These are phyloP conservation scores for Pelargonium exstipulatum DNA, from an alignment of 441 rosid species.

Conservation along the genomic window DNA sequence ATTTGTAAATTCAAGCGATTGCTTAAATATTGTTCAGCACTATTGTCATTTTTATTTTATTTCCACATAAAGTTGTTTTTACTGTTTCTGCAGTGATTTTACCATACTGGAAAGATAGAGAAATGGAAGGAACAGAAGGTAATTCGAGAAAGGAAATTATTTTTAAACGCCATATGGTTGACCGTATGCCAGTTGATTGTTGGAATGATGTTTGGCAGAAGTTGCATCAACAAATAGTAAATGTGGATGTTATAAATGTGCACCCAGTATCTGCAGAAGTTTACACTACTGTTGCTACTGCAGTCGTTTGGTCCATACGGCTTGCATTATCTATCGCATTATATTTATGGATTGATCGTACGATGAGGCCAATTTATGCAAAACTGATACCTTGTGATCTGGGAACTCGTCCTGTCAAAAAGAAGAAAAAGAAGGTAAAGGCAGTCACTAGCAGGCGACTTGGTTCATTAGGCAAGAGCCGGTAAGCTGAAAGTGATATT, in stretches of 20 bases:
- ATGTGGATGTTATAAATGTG: slow-evolving; percentile 72
- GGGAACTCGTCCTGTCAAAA: slow-evolving; percentile 56
- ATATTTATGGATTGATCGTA: slow-evolving; percentile 74
- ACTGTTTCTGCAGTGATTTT: slow-evolving; percentile 56
- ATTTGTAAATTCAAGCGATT: not conserved
- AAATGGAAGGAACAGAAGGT: slow-evolving; percentile 34
- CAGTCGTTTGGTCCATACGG: slow-evolving; percentile 88
- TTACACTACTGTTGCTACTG: slow-evolving; percentile 77
- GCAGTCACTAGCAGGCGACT: slow-evolving; percentile 68
- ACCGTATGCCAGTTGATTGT: slow-evolving; percentile 89
- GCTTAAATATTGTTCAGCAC: not conserved
- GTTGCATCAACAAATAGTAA: slow-evolving; percentile 82
- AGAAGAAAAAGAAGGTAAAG: slow-evolving; percentile 13
- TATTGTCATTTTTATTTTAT: not conserved
- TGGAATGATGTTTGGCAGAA: slow-evolving; percentile 97
- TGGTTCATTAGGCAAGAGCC: slow-evolving; percentile 89
- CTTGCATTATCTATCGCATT: slow-evolving; percentile 71
- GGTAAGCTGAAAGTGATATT: slow-evolving; percentile 47
- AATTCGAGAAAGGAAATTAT: slow-evolving; percentile 51
- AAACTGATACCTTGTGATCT: slow-evolving; percentile 90
- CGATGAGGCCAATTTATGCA: slow-evolving; percentile 80
- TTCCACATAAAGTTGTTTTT: slow-evolving; percentile 6
- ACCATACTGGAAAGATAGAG: slow-evolving; percentile 70
- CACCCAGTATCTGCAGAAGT: slow-evolving; percentile 72
- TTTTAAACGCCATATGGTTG: slow-evolving; percentile 80